Percentiles rank a stretch among this genome's conserved stretches.
These are phyloP conservation scores for Ceratobasidium theobromae DNA, from an alignment of 1,284 basidiomycete genomes.

Conservation along the genomic window DNA sequence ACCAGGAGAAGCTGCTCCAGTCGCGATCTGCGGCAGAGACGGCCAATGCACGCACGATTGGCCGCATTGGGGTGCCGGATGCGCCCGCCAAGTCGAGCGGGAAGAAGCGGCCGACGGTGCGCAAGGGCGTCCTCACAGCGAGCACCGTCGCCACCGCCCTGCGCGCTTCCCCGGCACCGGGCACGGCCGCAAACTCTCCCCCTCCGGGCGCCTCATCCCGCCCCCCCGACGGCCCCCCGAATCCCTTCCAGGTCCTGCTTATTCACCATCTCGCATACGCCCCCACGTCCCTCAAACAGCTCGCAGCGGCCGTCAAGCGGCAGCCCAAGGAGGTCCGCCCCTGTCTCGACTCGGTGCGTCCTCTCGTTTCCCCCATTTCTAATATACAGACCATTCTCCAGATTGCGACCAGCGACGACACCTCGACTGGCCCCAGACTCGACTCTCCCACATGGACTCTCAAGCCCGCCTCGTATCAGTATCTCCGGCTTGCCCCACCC, in stretches of 20 bases:
- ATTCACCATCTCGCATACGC: conserved; percentile 26
- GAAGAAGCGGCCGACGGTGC: conserved; percentile 2
- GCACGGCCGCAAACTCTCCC: conserved; percentile 21
- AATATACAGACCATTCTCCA: not conserved
- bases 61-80: conserved; percentile 13
- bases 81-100: conserved; percentile 1
- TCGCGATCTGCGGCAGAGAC: conserved; percentile 25
- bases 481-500: conserved; percentile 14
- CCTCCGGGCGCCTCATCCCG: conserved; percentile 16
- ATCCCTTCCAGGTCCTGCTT: conserved; percentile 9
- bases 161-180: conserved; percentile 24
- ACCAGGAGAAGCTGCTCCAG: conserved; percentile 27
- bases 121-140: conserved; percentile 7
- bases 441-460: conserved; percentile 22
- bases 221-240: conserved; percentile 2
- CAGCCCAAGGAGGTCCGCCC: conserved; percentile 26
- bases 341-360: conserved; percentile 25
- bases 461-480: conserved; percentile 16
- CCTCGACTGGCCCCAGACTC: conserved; percentile 13
- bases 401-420: conserved; percentile 25
- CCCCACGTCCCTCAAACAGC: conserved; percentile 5
- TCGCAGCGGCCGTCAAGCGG: conserved; percentile 21
- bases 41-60: conserved; percentile 7
- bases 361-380: not conserved
- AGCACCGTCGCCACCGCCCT: not conserved